Percentiles rank a stretch among this genome's conserved stretches.
These are phyloP conservation scores for Geranomyces variabilis DNA, from an alignment of 192 early-diverging fungal species.

Conservation along the genomic window DNA sequence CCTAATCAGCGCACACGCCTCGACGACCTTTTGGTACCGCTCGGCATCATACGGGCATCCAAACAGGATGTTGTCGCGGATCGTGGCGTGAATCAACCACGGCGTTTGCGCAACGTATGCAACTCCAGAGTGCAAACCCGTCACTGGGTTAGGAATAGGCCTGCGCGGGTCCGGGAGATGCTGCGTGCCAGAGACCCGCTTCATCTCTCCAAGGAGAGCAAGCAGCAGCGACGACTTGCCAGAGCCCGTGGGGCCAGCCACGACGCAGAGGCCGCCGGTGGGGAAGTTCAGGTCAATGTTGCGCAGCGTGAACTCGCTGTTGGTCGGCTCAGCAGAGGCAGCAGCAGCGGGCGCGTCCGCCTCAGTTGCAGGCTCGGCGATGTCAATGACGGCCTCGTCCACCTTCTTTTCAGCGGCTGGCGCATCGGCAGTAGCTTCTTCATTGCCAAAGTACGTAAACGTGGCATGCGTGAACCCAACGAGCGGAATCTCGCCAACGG, in stretches of 20 bases:
- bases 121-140: conserved; percentile 41
- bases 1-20: conserved; percentile 79
- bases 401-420: not conserved
- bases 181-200: conserved; percentile 38
- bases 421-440: not conserved
- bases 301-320: conserved; percentile 42
- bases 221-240: conserved; percentile 82
- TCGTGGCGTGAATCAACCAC: conserved; percentile 62
- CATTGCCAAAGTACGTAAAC: conserved; percentile 12
- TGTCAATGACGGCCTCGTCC: conserved; percentile 1
- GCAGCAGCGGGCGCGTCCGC: not conserved
- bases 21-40: conserved; percentile 79
- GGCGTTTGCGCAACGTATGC: conserved; percentile 81
- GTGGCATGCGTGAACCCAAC: conserved; percentile 19
- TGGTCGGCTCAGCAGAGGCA: too few species aligned
- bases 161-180: conserved; percentile 35
- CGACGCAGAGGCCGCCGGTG: conserved; percentile 52
- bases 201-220: conserved; percentile 82
- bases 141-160: not conserved
- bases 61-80: conserved; percentile 80
- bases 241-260: conserved; percentile 84
- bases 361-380: not conserved
- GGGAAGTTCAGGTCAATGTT: conserved; percentile 37
- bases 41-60: conserved; percentile 70
- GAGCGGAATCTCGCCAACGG: not conserved